A percentile compares a stretch with the other conserved stretches of the same genome.
phyloP scores from a whole-genome alignment of 345 rosid genomes.

The Arabidopsis suecica region DNA sequence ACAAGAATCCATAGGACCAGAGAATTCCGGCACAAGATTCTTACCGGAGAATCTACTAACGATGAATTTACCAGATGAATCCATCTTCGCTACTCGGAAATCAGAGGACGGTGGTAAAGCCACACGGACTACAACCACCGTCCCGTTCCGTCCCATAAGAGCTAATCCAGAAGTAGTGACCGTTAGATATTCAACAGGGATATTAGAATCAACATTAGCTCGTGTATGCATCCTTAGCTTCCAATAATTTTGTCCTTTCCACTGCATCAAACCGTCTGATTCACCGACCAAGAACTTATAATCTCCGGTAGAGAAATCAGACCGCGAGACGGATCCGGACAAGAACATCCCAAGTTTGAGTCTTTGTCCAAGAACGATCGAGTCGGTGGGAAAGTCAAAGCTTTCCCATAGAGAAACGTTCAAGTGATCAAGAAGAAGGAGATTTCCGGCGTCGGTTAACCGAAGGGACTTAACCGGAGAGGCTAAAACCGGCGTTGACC shows the following conservation, averaged over 20 bases:
- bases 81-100: conserved; percentile 68
- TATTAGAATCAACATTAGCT: conserved; percentile 54
- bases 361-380: conserved; percentile 71
- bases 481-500: conserved; percentile 71
- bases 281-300: conserved; percentile 55
- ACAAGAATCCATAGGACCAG: conserved; percentile 66
- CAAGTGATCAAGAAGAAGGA: conserved; percentile 62
- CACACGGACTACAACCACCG: conserved; percentile 52
- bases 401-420: conserved; percentile 85
- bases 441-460: conserved; percentile 77
- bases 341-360: conserved; percentile 50
- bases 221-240: conserved; percentile 64
- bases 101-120: conserved; percentile 51
- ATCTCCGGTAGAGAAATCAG: conserved; percentile 62
- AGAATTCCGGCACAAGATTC: conserved; percentile 53
- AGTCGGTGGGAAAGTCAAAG: conserved; percentile 72
- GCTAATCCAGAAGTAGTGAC: conserved; percentile 64
- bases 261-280: conserved; percentile 60
- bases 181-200: conserved; percentile 58
- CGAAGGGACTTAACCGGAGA: conserved; percentile 56
- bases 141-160: conserved; percentile 68
- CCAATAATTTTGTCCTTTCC: conserved; percentile 78
- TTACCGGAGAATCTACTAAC: conserved; percentile 56
- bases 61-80: conserved; percentile 59
- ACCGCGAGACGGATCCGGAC: conserved; percentile 55